These are phyloP conservation scores for Pachyrhizus erosus DNA, from an alignment of 306 rosid genomes.

Conservation along the genomic window DNA sequence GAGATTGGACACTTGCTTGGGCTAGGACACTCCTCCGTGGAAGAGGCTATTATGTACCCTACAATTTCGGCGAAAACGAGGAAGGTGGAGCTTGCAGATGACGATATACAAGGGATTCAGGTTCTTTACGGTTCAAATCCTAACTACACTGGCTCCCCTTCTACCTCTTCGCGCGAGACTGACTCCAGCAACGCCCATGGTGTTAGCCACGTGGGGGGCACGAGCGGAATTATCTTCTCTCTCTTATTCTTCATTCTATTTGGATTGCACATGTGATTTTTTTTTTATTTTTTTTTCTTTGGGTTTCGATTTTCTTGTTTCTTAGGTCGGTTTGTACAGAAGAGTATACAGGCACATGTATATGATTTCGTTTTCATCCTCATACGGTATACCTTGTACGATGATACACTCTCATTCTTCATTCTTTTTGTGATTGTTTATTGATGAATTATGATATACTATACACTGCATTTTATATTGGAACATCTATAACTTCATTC, in stretches of 20 bases:
- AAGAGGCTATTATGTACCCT: conserved; percentile 86
- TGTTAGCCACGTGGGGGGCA: conserved; percentile 20
- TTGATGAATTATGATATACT: too few relatives aligned
- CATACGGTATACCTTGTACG: not conserved
- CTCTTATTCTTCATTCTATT: not conserved
- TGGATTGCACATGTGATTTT: conserved; percentile 43
- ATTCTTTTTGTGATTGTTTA: too few relatives aligned
- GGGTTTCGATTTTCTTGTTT: not conserved
- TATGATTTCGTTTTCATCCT: not conserved
- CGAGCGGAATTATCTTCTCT: conserved; percentile 31
- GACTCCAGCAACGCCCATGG: conserved; percentile 56
- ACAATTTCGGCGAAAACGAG: conserved; percentile 64
- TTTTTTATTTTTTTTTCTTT: too few relatives aligned
- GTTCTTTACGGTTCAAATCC: conserved; percentile 73
- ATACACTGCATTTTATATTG: too few relatives aligned
- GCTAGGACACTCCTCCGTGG: conserved; percentile 78
- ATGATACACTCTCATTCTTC: too few relatives aligned
- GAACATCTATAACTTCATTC: too few relatives aligned
- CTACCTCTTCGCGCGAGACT: conserved; percentile 42
- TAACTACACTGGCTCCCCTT: conserved; percentile 45
- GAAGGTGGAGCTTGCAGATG: conserved; percentile 64
- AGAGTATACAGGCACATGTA: conserved; percentile 16
- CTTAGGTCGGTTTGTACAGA: not conserved
- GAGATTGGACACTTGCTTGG: conserved; percentile 92
- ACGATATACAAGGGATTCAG: conserved; percentile 81